phyloP scores from a whole-genome alignment of 768 basidiomycete genomes.

The Phanerochaete sordida region DNA sequence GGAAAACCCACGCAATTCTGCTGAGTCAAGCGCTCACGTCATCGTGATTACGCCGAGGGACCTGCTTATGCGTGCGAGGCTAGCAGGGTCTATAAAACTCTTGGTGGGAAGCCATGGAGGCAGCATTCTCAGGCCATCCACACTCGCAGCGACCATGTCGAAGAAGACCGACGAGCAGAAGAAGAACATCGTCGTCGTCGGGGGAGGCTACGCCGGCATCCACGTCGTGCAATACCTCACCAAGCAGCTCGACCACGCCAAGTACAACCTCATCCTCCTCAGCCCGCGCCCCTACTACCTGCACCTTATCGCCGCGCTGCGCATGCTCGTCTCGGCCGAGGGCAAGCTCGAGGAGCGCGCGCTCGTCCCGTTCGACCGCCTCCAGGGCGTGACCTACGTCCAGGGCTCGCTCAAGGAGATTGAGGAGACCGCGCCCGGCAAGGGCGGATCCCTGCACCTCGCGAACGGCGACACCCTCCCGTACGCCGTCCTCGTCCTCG shows the following conservation, averaged over 20 bases:
- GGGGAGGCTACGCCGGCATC: slow-evolving; percentile 55
- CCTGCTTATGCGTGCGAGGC: neutral
- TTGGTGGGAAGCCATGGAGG: neutral
- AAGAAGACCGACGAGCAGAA: slow-evolving; percentile 14
- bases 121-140: neutral
- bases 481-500: slow-evolving; percentile 57
- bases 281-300: slow-evolving; percentile 47
- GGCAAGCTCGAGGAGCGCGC: slow-evolving; percentile 41
- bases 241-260: slow-evolving; percentile 41
- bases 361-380: slow-evolving; percentile 49
- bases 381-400: slow-evolving; percentile 40
- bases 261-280: slow-evolving; percentile 53
- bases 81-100: neutral
- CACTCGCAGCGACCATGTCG: neutral
- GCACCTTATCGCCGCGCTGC: slow-evolving; percentile 47
- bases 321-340: slow-evolving; percentile 46
- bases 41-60: neutral
- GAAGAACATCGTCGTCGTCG: slow-evolving; percentile 46
- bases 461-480: slow-evolving; percentile 43
- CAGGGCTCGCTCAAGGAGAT: slow-evolving; percentile 38
- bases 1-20: neutral
- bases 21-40: neutral
- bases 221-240: slow-evolving; percentile 45
- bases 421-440: slow-evolving; percentile 19
- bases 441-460: slow-evolving; percentile 49